Base-by-base conservation (phyloP, 2,329 filamentous ascomycete genomes). In the Dendrostoma leiphaemia region DNA sequence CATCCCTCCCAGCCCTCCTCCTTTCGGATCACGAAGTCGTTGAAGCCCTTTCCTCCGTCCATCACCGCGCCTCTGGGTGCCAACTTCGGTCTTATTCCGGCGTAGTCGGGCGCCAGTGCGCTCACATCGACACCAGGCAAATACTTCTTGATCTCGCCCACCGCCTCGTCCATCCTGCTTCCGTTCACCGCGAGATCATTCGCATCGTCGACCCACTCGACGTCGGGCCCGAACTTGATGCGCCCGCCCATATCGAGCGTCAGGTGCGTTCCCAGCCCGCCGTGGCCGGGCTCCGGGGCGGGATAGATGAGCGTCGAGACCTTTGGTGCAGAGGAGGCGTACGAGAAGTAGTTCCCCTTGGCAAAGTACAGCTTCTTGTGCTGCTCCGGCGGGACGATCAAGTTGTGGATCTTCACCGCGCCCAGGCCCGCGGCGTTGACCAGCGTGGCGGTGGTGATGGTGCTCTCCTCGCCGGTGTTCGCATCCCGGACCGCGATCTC, bases 311-410 rank as follows among this genome's bases (percentile, higher is more conserved):
- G 82, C 0, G 88, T 90, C 2, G 72, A 76, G 10, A 92, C 84
- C 28, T 64, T 67, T 0, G 91, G 92, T 1, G 66, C 65, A 0
- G 85, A 82, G 1, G 83, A 75, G 0, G 80, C 72, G 74, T 97
- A 97, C 28, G 87, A 89, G 74, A 95, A 97, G 75, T 99, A 99
- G 57, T 90, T 93, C 1, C 94, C 94, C 74, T 99, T 99, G 56
- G 93, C 93, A 72, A 88, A 97, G 75, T 83, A 89, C 5, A 91
- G 81, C 23, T 71, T 80, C 35, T 75, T 74, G 48, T 84, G 84
- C 5, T 80, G 71, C 1, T 74, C 69, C 0, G 73, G 62, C 0
- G 86, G 84, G 0, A 90, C 78, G 34, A 97, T 82, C 81, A 92
- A 86, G 73, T 97, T 99, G 65, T 88, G 87, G 41, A 97, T 76